Conservation (phyloP, 1,139 yeast genomes). For the Blastobotrys apis region DNA sequence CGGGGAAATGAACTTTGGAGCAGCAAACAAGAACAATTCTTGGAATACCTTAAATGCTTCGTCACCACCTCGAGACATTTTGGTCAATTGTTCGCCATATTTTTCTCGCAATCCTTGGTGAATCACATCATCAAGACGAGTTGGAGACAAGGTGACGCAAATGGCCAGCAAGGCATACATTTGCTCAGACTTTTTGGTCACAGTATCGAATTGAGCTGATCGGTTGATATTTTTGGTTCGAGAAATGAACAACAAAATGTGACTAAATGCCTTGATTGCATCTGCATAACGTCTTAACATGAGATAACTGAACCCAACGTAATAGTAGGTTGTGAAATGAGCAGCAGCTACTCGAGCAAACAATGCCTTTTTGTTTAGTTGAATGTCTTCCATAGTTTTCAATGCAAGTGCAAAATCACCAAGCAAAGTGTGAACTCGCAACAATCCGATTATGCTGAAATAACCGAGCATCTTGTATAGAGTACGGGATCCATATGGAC, state of each 20-base stretch:
- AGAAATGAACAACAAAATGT: conserved; percentile 43
- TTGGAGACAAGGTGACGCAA: conserved; percentile 44
- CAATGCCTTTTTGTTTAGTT: conserved; percentile 43
- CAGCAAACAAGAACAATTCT: conserved; percentile 44
- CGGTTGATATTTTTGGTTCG: conserved; percentile 44
- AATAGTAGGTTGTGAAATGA: conserved; percentile 48
- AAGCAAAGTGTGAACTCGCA: conserved; percentile 46
- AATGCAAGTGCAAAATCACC: conserved; percentile 48
- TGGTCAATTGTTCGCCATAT: conserved; percentile 44
- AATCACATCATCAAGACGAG: conserved; percentile 44
- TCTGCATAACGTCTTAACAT: conserved; percentile 49
- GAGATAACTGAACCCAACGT: conserved; percentile 48
- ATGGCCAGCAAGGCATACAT: conserved; percentile 48
- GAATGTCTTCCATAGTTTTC: conserved; percentile 45
- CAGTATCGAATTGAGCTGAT: conserved; percentile 44
- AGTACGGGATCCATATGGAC: conserved; percentile 42
- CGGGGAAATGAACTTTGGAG: conserved; percentile 47
- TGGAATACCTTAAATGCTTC: conserved; percentile 41
- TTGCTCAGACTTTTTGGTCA: conserved; percentile 48
- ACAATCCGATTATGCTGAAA: conserved; percentile 45
- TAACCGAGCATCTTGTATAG: conserved; percentile 47
- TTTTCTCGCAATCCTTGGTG: conserved; percentile 44
- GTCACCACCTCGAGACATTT: conserved; percentile 43
- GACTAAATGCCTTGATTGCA: conserved; percentile 47
- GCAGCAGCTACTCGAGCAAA: conserved; percentile 45